phyloP scores from a whole-genome alignment of 2,329 filamentous ascomycete species.

The Neopestalotiopsis sp. region DNA sequence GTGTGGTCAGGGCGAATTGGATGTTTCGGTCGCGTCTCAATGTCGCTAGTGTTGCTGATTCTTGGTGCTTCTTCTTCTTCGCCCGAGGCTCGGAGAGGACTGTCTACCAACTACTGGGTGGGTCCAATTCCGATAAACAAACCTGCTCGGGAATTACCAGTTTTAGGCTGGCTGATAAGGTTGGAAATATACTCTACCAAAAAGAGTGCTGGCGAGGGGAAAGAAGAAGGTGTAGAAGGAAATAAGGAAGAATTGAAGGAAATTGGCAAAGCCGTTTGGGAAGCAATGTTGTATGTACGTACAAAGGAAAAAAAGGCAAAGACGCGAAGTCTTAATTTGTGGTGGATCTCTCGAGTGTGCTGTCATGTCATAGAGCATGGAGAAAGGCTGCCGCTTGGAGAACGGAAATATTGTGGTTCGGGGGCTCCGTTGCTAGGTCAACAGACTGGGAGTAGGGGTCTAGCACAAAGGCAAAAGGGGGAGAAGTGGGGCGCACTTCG shows the following conservation, averaged over 20 bases:
- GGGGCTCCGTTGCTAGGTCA: constrained; percentile 2
- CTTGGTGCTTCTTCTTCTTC: neutral
- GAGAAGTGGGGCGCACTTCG: neutral
- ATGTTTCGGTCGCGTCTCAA: neutral
- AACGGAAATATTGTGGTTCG: constrained; percentile 11
- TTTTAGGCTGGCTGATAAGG: neutral
- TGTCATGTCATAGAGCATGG: constrained; percentile 1
- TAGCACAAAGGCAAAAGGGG: neutral
- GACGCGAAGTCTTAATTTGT: neutral
- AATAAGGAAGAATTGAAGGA: neutral
- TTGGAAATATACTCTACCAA: constrained; percentile 1
- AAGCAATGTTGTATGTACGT: neutral
- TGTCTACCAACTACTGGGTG: neutral
- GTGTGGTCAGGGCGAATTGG: neutral
- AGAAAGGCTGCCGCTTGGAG: neutral
- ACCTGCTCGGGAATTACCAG: neutral
- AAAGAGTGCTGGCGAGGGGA: neutral
- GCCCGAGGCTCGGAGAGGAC: neutral
- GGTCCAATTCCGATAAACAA: neutral
- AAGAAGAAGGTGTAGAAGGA: neutral
- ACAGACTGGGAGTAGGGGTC: constrained; percentile 3
- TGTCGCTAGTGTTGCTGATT: neutral
- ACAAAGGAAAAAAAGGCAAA: neutral
- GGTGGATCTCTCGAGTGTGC: constrained; percentile 1
- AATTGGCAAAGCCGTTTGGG: neutral